Conservation (phyloP, 805 yeast genomes). For the Candida anglica region DNA sequence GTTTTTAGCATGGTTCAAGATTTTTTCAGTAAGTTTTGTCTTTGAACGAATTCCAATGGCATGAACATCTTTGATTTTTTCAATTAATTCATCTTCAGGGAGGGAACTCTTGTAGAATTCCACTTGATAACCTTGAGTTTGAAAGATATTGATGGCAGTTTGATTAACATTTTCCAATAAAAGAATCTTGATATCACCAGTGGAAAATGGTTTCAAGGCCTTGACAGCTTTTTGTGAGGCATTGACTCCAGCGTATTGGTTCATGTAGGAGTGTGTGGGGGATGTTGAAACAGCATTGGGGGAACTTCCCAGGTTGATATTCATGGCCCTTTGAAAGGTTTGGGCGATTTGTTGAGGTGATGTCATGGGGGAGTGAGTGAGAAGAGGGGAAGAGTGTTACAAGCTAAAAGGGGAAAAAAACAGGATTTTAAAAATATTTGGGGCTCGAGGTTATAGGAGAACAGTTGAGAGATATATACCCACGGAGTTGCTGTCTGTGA, state of each 20-base stretch:
- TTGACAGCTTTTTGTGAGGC: conserved; percentile 51
- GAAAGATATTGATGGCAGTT: conserved; percentile 85
- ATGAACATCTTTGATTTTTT: conserved; percentile 88
- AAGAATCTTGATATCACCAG: conserved; percentile 91
- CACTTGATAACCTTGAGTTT: conserved; percentile 92
- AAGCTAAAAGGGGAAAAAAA: too few species aligned
- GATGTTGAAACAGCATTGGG: conserved; percentile 74
- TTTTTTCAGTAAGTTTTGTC: conserved; percentile 78
- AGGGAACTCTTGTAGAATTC: conserved; percentile 88
- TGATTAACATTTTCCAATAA: conserved; percentile 89
- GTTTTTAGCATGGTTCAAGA: conserved; percentile 83
- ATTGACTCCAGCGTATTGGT: conserved; percentile 44
- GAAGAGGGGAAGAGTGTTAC: too few species aligned
- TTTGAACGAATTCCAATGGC: conserved; percentile 98
- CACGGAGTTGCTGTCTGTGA: too few species aligned
- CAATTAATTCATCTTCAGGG: conserved; percentile 90
- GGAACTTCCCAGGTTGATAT: conserved; percentile 27
- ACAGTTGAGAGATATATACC: too few species aligned
- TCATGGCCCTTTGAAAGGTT: conserved; percentile 52
- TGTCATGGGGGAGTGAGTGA: conserved; percentile 40
- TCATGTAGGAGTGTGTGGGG: conserved; percentile 73
- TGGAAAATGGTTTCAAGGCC: conserved; percentile 87
- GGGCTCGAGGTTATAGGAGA: too few species aligned
- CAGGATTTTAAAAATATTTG: too few species aligned
- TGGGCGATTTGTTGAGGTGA: conserved; percentile 66